These are phyloP conservation scores for Globisporangium camurandrum DNA, from an alignment of 352 stramenopile genomes.

Conservation along the genomic window DNA sequence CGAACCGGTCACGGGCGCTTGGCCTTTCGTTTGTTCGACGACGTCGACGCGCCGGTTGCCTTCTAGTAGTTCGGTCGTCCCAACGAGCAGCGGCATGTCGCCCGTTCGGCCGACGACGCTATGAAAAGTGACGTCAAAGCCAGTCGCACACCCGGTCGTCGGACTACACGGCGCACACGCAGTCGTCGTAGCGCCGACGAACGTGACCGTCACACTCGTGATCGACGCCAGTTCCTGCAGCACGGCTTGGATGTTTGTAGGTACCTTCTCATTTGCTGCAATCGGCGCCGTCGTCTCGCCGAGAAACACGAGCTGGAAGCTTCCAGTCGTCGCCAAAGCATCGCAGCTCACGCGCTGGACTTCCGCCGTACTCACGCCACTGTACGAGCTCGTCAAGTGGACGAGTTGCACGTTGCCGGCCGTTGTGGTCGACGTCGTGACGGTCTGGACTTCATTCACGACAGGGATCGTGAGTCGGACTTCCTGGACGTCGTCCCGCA, in stretches of 20 bases:
- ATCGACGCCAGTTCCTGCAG: slow-evolving; percentile 89
- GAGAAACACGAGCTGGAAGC: slow-evolving; percentile 83
- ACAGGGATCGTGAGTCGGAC: slow-evolving; percentile 53
- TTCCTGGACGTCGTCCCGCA: slow-evolving; percentile 80
- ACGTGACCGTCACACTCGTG: slow-evolving; percentile 76
- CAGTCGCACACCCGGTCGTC: slow-evolving; percentile 36
- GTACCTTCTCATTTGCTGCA: slow-evolving; percentile 57
- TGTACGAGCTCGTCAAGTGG: slow-evolving; percentile 74
- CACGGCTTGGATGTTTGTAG: slow-evolving; percentile 67
- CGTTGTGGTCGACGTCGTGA: slow-evolving; percentile 65
- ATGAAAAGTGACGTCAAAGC: slow-evolving; percentile 88
- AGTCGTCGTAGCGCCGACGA: slow-evolving; percentile 37
- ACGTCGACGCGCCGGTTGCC: slow-evolving; percentile 88
- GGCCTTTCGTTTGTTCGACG: slow-evolving; percentile 55
- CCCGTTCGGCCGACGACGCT: slow-evolving; percentile 70
- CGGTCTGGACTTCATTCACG: slow-evolving; percentile 57
- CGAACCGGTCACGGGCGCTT: slow-evolving; percentile 84
- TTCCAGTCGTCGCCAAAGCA: slow-evolving; percentile 62
- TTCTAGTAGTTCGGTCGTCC: slow-evolving; percentile 82
- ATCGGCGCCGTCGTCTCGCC: slow-evolving; percentile 89
- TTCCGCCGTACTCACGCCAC: slow-evolving; percentile 48
- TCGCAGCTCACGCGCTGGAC: slow-evolving; percentile 91
- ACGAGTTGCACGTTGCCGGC: slow-evolving; percentile 88
- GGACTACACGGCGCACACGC: slow-evolving; percentile 68
- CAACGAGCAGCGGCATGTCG: slow-evolving; percentile 84